Percentiles rank a stretch among this genome's conserved stretches.
phyloP scores from a whole-genome alignment of 306 rosid species.

The Hippophae gyantsensis region DNA sequence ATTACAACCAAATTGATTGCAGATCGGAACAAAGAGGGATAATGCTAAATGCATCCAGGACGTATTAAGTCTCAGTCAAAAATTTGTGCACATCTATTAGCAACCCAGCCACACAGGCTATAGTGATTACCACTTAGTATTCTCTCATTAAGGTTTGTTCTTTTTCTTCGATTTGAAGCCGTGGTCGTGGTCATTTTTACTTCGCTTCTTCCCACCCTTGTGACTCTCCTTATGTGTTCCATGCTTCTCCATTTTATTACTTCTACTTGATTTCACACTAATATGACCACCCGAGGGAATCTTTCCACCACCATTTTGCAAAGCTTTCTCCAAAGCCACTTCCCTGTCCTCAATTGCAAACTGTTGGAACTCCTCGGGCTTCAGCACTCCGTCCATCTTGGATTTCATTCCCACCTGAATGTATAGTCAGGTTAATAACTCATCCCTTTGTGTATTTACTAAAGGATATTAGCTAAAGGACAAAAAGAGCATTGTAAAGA shows the following conservation, averaged over 20 bases:
- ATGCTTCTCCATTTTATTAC: conserved; percentile 17
- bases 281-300: conserved; percentile 48
- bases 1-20: too few relatives aligned
- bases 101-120: too few relatives aligned
- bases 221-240: conserved; percentile 33
- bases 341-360: conserved; percentile 52
- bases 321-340: conserved; percentile 33
- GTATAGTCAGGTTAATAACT: conserved; percentile 12
- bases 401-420: conserved; percentile 50
- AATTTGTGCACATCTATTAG: too few relatives aligned
- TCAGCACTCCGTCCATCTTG: conserved; percentile 29
- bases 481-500: conserved; percentile 4
- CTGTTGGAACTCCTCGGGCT: conserved; percentile 43
- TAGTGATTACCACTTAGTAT: neutral
- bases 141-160: conserved; percentile 27
- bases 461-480: neutral
- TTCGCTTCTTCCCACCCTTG: conserved; percentile 39
- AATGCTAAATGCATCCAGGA: too few relatives aligned
- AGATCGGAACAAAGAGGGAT: too few relatives aligned
- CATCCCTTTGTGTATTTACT: conserved; percentile 1
- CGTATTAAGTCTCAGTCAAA: too few relatives aligned
- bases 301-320: conserved; percentile 42
- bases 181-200: conserved; percentile 24
- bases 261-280: conserved; percentile 47
- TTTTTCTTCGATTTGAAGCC: conserved; percentile 40